Base-by-base conservation (phyloP, 768 basidiomycete species). In the Trichaptum fuscoviolaceum region DNA sequence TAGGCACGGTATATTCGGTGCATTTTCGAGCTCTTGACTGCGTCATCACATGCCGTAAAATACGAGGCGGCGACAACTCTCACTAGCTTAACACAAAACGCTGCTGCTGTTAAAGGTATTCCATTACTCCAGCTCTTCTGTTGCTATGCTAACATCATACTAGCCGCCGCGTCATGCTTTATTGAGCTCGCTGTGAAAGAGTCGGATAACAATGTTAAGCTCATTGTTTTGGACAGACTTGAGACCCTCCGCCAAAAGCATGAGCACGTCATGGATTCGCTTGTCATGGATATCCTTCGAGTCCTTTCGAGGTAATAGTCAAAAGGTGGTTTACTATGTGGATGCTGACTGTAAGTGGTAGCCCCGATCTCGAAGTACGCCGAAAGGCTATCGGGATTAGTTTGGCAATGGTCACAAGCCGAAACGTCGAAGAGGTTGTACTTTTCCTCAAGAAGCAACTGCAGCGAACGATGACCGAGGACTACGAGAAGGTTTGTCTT, bases 191-290 rank as follows among this genome's bases (percentile, higher is more conserved):
- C 95, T 67, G 83, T 91, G 75, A 96, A 96, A 78, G 96, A 99
- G 77, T 94, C 95, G 1, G 96, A 99, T 79, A 99, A 99, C 79
- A 99, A 99, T 71, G 96, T 98, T 77, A 99, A 98, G 77, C 85
- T 98, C 59, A 99, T 99, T 67, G 96, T 99, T 20, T 83, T 99
- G 26, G 93, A 96, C 73, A 88, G 97, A 59, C 84, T 99, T 36
- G 93, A 98, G 65, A 78, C 77, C 35, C 82, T 99, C 24, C 86
- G 93, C 58, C 81, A 87, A 5, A 93, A 89, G 73, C 95, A 98
- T 76, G 95, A 93, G 20, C 87, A 88, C 71, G 88, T 98, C 42
- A 80, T 99, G 57, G 95, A 99, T 73, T 84, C 88, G 15, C 85
- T 98, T 63, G 95, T 95, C 68, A 96, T 97, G 93, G 97, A 99